These are phyloP conservation scores for Colletotrichum sp. DNA, from an alignment of 2,329 filamentous ascomycete species.

Conservation along the genomic window DNA sequence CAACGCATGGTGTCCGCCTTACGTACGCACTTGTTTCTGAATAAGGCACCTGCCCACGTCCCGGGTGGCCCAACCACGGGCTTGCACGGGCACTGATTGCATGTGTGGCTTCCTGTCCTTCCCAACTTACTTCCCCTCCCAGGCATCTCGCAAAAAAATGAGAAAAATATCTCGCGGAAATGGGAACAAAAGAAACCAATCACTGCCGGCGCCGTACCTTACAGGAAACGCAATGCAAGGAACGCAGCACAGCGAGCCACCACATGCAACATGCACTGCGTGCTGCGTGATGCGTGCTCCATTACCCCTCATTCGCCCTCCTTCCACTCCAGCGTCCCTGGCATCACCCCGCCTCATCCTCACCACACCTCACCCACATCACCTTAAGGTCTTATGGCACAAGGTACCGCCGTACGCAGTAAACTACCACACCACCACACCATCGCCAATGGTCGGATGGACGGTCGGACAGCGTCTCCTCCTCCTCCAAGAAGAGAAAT, in stretches of 20 bases:
- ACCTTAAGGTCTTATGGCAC: not conserved
- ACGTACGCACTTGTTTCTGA: constrained; percentile 15
- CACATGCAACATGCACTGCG: not conserved
- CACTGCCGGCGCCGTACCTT: not conserved
- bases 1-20: not conserved
- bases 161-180: not conserved
- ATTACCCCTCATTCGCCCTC: constrained; percentile 1
- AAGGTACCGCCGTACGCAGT: not conserved
- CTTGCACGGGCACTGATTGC: not conserved
- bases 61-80: not conserved
- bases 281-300: not conserved
- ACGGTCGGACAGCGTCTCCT: not conserved
- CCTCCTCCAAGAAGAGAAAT: not conserved
- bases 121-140: not conserved
- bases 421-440: not conserved
- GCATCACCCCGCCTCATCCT: constrained; percentile 10
- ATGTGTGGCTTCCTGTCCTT: not conserved
- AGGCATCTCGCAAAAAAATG: not conserved
- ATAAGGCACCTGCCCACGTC: constrained; percentile 1
- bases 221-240: constrained; percentile 18
- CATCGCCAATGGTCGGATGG: not conserved
- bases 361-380: constrained; percentile 3
- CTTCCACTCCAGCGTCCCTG: not conserved
- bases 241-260: not conserved
- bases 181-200: not conserved